phyloP scores from a whole-genome alignment of 148 eudicot genomes.

The Arbutus unedo region DNA sequence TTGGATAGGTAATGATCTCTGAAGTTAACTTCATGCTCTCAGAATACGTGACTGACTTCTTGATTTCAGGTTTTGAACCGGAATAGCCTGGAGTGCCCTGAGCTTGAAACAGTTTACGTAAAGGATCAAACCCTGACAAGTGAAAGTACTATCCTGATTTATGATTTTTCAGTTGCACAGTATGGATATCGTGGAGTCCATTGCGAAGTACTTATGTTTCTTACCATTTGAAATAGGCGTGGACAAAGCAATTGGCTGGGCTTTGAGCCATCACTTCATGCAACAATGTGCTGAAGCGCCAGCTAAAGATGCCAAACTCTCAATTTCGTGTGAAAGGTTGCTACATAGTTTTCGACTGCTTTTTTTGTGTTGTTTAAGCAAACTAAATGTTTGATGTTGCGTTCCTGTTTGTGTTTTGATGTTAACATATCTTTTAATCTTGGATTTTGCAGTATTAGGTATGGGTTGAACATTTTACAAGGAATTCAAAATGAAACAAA shows the following conservation, averaged over 20 bases:
- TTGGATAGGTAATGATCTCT: not conserved
- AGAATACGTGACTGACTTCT: slow-evolving; percentile 1
- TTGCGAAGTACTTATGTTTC: slow-evolving; percentile 6
- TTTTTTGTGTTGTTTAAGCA: not conserved
- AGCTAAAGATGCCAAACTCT: slow-evolving; percentile 52
- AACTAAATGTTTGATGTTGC: not conserved
- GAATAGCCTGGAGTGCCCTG: slow-evolving; percentile 61
- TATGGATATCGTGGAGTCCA: not conserved
- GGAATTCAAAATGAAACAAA: slow-evolving; percentile 75
- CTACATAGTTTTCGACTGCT: not conserved
- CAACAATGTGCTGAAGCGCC: slow-evolving; percentile 44
- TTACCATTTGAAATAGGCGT: slow-evolving; percentile 43
- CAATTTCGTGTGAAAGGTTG: slow-evolving; percentile 72
- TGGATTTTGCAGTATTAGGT: slow-evolving; percentile 54
- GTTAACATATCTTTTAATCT: not conserved
- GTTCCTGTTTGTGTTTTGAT: not conserved
- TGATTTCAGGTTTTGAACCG: slow-evolving; percentile 62
- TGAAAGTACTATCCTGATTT: slow-evolving; percentile 50
- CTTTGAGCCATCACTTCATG: slow-evolving; percentile 84
- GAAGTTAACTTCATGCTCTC: not conserved
- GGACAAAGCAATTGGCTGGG: slow-evolving; percentile 92
- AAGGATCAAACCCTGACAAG: slow-evolving; percentile 81
- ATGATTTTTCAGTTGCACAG: not conserved
- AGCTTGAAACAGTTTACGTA: slow-evolving; percentile 59
- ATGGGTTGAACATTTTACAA: slow-evolving; percentile 68